Percentiles rank a stretch among this genome's conserved stretches.
These are phyloP conservation scores for Stachybotrys chartarum DNA, from an alignment of 2,329 filamentous ascomycete species.

Conservation along the genomic window DNA sequence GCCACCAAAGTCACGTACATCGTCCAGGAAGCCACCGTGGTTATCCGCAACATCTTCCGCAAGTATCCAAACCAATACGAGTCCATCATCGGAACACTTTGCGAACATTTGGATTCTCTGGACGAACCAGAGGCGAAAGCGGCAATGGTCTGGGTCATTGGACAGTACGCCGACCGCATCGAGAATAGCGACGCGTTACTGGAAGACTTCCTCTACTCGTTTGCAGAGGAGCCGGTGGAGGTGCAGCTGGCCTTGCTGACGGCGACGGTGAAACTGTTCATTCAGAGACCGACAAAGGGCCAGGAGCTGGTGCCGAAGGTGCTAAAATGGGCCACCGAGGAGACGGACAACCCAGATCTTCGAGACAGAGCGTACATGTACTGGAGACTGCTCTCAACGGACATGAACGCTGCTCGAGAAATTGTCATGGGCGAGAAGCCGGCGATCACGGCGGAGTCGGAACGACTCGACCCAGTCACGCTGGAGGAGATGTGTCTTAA, in stretches of 20 bases:
- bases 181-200: slow-evolving; percentile 92
- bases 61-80: slow-evolving; percentile 99
- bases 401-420: slow-evolving; percentile 76
- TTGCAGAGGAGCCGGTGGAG: slow-evolving; percentile 89
- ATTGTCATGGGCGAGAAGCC: slow-evolving; percentile 98
- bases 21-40: slow-evolving; percentile 96
- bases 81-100: slow-evolving; percentile 90
- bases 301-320: slow-evolving; percentile 91
- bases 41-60: slow-evolving; percentile 97
- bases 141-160: slow-evolving; percentile 99
- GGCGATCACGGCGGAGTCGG: slow-evolving; percentile 89
- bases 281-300: slow-evolving; percentile 90
- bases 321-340: slow-evolving; percentile 96
- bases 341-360: slow-evolving; percentile 97
- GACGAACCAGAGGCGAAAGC: slow-evolving; percentile 98
- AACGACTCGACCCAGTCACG: slow-evolving; percentile 84
- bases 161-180: slow-evolving; percentile 93
- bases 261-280: slow-evolving; percentile 95
- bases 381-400: slow-evolving; percentile 90
- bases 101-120: slow-evolving; percentile 90
- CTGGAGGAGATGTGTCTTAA: slow-evolving; percentile 97
- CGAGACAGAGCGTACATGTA: slow-evolving; percentile 98
- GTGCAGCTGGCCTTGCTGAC: slow-evolving; percentile 92
- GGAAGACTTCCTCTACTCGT: slow-evolving; percentile 91
- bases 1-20: slow-evolving; percentile 99